Base-by-base conservation (phyloP, 2,329 filamentous ascomycete species). In the Xylaria sp. region DNA sequence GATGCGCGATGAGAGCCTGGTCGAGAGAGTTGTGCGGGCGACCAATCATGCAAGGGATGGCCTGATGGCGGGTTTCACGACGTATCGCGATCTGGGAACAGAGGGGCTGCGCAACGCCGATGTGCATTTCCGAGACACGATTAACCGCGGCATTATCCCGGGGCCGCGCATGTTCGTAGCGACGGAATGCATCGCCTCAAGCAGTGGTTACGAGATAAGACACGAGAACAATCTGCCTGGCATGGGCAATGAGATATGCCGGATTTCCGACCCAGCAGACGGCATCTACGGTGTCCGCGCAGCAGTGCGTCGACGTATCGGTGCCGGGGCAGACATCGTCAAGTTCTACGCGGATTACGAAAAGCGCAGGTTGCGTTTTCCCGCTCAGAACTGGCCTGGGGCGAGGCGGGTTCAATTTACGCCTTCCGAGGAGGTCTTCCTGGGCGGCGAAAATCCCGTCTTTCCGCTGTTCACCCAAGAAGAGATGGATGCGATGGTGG, bases 61-160 rank as follows among this genome's bases (percentile, higher is more conserved):
- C 1, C 75, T 88, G 9, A 72, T 83, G 19, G 83, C 85, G 0
- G 85, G 85, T 6, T 87, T 83, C 74, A 88, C 84, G 0, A 86
- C 83, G 1, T 85, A 85, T 70, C 77, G 84, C 43, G 84, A 86
- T 68, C 76, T 86, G 0, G 83, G 83, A 13, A 83, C 82, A 3
- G 83, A 86, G 67, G 78, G 79, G 0, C 76, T 85, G 61, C 74
- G 77, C 27, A 78, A 80, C 37, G 78, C 79, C 27, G 84, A 86
- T 69, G 78, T 78, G 38, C 79, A 79, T 55, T 71, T 86, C 3
- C 78, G 84, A 9, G 81, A 86, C 69, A 78, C 80, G 33, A 79
- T 86, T 67, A 83, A 83, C 63, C 80, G 83, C 6, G 83, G 83
- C 4, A 68, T 86, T 10, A 80, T 78, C 1, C 81, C 83, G 0